Conservation (phyloP, 257 asterid species). For the Apocynum venetum region DNA sequence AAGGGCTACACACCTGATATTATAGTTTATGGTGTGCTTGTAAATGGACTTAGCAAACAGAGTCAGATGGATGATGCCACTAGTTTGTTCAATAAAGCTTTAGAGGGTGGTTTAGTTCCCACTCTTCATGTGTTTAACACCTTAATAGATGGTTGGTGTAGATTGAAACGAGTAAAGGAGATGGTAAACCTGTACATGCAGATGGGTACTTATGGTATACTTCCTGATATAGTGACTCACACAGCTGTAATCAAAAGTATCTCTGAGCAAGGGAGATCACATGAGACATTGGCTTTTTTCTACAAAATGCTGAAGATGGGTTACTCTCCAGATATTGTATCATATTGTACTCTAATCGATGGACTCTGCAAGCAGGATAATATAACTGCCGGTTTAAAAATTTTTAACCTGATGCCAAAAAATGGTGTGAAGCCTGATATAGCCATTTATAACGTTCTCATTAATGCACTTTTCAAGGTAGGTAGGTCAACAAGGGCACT, state of each 20-base stretch:
- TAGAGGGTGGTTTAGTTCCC: slow-evolving; percentile 27
- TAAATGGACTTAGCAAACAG: slow-evolving; percentile 23
- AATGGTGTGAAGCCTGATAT: slow-evolving; percentile 36
- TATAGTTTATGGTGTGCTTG: slow-evolving; percentile 8
- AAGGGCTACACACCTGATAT: slow-evolving; percentile 25
- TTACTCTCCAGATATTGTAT: slow-evolving; percentile 32
- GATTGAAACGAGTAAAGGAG: slow-evolving; percentile 26
- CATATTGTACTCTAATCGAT: slow-evolving; percentile 34
- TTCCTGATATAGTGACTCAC: slow-evolving; percentile 36
- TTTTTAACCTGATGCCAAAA: slow-evolving; percentile 29
- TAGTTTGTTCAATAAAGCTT: slow-evolving; percentile 21
- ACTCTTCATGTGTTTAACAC: slow-evolving; percentile 31
- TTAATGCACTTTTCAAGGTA: slow-evolving; percentile 27
- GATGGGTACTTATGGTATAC: slow-evolving; percentile 25
- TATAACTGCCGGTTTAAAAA: slow-evolving; percentile 24
- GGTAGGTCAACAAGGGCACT: slow-evolving; percentile 26
- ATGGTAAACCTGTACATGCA: slow-evolving; percentile 23
- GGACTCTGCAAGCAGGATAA: slow-evolving; percentile 37
- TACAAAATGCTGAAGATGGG: slow-evolving; percentile 37
- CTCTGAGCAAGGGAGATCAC: slow-evolving; percentile 21
- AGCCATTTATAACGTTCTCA: slow-evolving; percentile 33
- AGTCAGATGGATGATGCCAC: slow-evolving; percentile 21
- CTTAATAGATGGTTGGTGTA: slow-evolving; percentile 40
- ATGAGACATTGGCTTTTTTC: slow-evolving; percentile 25
- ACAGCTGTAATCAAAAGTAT: slow-evolving; percentile 29